Percentiles rank a stretch among this genome's conserved stretches.
Evolutionary conservation across 2,329 filamentous ascomycete species (phyloP).

Genomic region (Zasmidium cellare): DNA sequence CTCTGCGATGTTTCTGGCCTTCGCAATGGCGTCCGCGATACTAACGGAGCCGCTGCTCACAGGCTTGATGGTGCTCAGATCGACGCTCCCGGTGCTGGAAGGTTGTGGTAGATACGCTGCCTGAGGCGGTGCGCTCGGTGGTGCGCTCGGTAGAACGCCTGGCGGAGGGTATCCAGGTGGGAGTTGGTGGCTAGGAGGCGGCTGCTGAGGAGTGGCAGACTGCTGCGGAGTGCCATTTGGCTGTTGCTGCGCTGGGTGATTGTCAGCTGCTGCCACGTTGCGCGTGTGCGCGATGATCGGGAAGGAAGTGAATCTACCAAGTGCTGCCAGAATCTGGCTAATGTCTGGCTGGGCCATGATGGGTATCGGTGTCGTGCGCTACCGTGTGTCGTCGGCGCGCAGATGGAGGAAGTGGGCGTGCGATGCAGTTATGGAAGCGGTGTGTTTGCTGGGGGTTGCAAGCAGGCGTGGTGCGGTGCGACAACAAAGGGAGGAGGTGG

Average conservation of each 20-base stretch:
- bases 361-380: slow-evolving; percentile 3
- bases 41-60: slow-evolving; percentile 78
- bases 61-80: slow-evolving; percentile 77
- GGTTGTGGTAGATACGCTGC: slow-evolving; percentile 60
- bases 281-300: too few relatives aligned
- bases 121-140: slow-evolving; percentile 32
- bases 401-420: not conserved
- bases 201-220: slow-evolving; percentile 49
- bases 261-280: not conserved
- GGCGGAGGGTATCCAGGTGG: slow-evolving; percentile 45
- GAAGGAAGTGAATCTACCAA: slow-evolving; percentile 38
- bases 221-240: slow-evolving; percentile 34
- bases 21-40: slow-evolving; percentile 80
- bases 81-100: slow-evolving; percentile 72
- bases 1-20: slow-evolving; percentile 77
- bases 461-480: too few relatives aligned
- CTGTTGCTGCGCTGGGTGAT: slow-evolving; percentile 31
- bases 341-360: slow-evolving; percentile 51
- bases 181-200: slow-evolving; percentile 34
- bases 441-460: not conserved
- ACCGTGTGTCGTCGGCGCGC: not conserved
- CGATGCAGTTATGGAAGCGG: not conserved
- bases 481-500: too few relatives aligned
- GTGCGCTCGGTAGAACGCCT: slow-evolving; percentile 38
- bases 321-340: slow-evolving; percentile 52